These are phyloP conservation scores for Hippophae rhamnoides DNA, from an alignment of 306 rosid genomes.

Conservation along the genomic window DNA sequence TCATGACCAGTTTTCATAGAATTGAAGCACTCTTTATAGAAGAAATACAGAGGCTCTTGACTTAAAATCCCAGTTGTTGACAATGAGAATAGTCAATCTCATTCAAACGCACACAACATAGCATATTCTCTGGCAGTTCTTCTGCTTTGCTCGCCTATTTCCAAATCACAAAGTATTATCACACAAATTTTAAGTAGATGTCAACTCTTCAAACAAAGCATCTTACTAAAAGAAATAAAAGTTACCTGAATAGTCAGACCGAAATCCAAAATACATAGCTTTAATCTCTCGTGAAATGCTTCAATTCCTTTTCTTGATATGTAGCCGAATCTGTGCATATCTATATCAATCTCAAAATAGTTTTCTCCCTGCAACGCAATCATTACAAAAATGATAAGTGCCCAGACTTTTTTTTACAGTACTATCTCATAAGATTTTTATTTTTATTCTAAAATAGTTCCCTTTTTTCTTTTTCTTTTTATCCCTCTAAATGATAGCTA, in stretches of 20 bases:
- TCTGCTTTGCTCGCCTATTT: constrained; percentile 74
- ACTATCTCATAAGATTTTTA: too few relatives aligned
- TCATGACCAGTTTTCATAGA: not conserved
- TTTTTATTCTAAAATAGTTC: too few relatives aligned
- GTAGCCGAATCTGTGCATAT: constrained; percentile 87
- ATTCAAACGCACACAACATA: constrained; percentile 67
- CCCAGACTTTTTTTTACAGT: too few relatives aligned
- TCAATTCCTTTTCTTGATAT: constrained; percentile 89
- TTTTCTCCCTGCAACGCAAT: constrained; percentile 69
- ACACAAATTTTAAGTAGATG: not conserved
- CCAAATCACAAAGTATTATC: constrained; percentile 4
- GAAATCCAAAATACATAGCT: constrained; percentile 59
- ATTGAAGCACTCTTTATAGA: constrained; percentile 7
- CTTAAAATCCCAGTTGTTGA: constrained; percentile 36
- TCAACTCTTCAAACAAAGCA: constrained; percentile 1
- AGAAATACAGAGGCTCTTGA: constrained; percentile 4
- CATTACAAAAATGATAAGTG: not conserved
- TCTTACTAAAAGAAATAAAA: not conserved
- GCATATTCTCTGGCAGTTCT: constrained; percentile 73
- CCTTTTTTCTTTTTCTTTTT: too few relatives aligned
- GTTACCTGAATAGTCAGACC: constrained; percentile 92
- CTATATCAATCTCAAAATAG: constrained; percentile 91
- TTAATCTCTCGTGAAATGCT: constrained; percentile 67
- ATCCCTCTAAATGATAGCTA: too few relatives aligned
- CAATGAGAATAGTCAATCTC: constrained; percentile 49